phyloP scores from a whole-genome alignment of 768 basidiomycete genomes.

The Tylopilus rubrobrunneus region DNA sequence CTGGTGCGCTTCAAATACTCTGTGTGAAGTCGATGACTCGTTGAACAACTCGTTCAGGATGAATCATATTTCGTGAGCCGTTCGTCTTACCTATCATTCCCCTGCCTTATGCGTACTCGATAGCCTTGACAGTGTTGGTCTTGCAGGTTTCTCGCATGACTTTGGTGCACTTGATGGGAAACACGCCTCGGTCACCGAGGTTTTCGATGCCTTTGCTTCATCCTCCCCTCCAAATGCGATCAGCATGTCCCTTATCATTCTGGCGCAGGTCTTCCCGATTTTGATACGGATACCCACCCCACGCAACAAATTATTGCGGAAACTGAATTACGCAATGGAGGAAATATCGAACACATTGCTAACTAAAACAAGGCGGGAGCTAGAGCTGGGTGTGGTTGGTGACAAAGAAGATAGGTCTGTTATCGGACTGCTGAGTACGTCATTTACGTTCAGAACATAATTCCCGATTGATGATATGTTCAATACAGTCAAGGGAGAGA shows the following conservation, averaged over 20 bases:
- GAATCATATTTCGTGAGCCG: slow-evolving; percentile 37
- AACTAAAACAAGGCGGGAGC: slow-evolving; percentile 30
- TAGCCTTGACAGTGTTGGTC: slow-evolving; percentile 43
- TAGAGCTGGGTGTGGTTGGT: slow-evolving; percentile 24
- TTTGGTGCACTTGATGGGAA: slow-evolving; percentile 41
- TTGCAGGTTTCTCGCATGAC: slow-evolving; percentile 43
- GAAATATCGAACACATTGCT: slow-evolving; percentile 35
- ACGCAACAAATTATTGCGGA: slow-evolving; percentile 19
- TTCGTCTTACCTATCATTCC: background rate
- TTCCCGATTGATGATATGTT: background rate
- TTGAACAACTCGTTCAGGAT: slow-evolving; percentile 4
- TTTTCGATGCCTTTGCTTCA: slow-evolving; percentile 24
- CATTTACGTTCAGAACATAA: slow-evolving; percentile 13
- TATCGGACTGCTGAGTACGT: slow-evolving; percentile 35
- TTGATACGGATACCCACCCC: slow-evolving; percentile 31
- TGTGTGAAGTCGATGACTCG: background rate
- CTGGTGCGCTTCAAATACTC: slow-evolving; percentile 31
- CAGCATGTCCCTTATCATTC: slow-evolving; percentile 3
- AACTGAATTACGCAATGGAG: slow-evolving; percentile 28
- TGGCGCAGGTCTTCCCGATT: slow-evolving; percentile 30
- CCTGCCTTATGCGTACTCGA: background rate
- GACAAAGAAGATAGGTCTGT: slow-evolving; percentile 34
- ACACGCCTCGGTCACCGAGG: slow-evolving; percentile 18
- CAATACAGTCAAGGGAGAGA: slow-evolving; percentile 37
- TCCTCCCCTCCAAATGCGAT: slow-evolving; percentile 13